These are phyloP conservation scores for Sequoiadendron giganteum DNA, from an alignment of 75 land plant species.

Conservation along the genomic window DNA sequence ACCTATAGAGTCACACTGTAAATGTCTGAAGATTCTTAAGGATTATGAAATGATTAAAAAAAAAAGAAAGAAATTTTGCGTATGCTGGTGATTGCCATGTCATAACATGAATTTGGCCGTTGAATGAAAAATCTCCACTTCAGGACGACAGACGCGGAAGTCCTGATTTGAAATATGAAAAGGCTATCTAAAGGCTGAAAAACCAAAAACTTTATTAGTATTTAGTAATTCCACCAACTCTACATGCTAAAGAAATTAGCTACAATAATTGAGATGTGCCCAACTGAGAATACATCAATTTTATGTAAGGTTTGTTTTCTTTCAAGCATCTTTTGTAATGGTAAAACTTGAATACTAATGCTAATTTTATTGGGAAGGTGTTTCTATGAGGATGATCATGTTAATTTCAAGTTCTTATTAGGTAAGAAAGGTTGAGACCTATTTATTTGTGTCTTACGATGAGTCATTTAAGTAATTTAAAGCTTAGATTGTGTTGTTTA, in stretches of 20 bases:
- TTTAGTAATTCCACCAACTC: neutral
- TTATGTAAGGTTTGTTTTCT: no score
- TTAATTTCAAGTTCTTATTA: no score
- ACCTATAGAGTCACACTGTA: neutral
- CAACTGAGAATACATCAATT: neutral
- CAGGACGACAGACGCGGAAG: neutral
- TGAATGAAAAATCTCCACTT: neutral
- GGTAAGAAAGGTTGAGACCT: no score
- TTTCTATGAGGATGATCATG: no score
- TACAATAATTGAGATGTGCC: no score
- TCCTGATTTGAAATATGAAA: neutral
- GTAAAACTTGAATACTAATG: no score
- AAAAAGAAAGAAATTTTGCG: neutral
- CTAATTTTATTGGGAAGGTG: no score
- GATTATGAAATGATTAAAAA: neutral
- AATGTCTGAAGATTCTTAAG: neutral
- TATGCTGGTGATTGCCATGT: neutral
- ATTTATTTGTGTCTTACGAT: no score
- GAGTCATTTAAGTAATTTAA: no score
- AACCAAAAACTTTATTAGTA: neutral
- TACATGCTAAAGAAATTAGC: no score
- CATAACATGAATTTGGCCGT: neutral
- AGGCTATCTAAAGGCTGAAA: neutral
- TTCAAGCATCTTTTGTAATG: no score
- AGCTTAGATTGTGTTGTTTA: no score